Base-by-base conservation (phyloP, 2,329 filamentous ascomycete species). In the Venturiaceae sp. region DNA sequence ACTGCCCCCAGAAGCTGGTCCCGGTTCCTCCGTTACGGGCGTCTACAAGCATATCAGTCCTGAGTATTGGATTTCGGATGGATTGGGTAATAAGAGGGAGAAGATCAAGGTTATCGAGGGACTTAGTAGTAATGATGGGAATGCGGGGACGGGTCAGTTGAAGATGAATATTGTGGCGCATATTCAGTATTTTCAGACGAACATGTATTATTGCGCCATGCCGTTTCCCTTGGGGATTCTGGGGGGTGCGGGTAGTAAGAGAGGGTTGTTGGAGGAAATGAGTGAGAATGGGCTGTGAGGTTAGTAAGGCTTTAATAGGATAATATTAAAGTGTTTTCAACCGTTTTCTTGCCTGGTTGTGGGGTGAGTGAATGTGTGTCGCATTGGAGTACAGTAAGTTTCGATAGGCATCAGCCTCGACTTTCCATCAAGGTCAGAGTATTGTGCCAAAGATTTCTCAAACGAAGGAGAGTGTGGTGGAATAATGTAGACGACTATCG, bases 31-130 rank as follows among this genome's bases (percentile, higher is more conserved):
- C 2, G 9, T 7, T 13, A 5, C 23, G 14, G 54, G 37, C 23
- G 32, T 34, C 46, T 90, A 83, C 73, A 73, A 79, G 39, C 87
- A 90, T 69, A 80, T 83, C 19, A 81, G 76, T 16, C 85, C 86
- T 1, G 87, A 90, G 75, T 88, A 84, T 72, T 89, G 69, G 52
- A 64, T 74, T 50, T 63, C 63, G 0, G 66, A 56, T 5, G 66
- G 61, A 0, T 69, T 68, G 32, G 55, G 61, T 2, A 66, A 61
- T 1, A 36, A 55, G 23, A 65, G 66, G 1, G 63, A 58, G 5
- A 44, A 61, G 1, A 61, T 59, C 0, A 68, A 58, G 11, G 71
- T 58, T 37, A 60, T 62, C 5, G 60, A 61, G 0, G 69, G 66
- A 0, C 62, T 58, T 1, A 8, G 67, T 39, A 67, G 68, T 21